A percentile compares a stretch with the other conserved stretches of the same genome.
Evolutionary conservation across 2,329 filamentous ascomycete genomes (phyloP).

Genomic region (Paramyrothecium roridum): DNA sequence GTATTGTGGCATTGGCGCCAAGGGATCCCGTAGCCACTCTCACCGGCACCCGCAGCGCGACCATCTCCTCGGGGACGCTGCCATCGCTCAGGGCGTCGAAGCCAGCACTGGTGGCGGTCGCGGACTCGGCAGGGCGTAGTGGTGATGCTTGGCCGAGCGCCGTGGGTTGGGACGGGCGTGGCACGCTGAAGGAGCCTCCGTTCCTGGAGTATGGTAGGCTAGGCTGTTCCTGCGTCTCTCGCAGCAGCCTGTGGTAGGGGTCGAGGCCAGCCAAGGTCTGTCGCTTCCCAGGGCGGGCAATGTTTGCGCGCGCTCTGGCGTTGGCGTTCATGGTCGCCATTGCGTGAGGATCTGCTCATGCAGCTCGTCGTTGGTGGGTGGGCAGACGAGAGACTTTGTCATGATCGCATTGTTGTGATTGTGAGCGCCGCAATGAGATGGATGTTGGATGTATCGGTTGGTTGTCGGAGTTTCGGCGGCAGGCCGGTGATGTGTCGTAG

Average conservation of each 20-base stretch:
- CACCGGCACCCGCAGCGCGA: not conserved
- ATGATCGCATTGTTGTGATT: not conserved
- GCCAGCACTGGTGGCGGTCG: not conserved
- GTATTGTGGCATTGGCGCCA: not conserved
- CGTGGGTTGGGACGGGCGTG: constrained; percentile 6
- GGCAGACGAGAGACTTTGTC: not conserved
- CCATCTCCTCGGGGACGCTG: not conserved
- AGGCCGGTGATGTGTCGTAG: too few relatives aligned
- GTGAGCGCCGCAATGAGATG: too few relatives aligned
- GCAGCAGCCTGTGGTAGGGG: constrained; percentile 21
- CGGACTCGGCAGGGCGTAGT: constrained; percentile 1
- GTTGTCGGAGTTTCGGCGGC: too few relatives aligned
- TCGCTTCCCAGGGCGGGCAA: constrained; percentile 13
- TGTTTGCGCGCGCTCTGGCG: constrained; percentile 11
- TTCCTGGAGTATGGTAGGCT: constrained; percentile 8
- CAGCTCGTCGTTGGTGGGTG: not conserved
- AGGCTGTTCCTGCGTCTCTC: constrained; percentile 15
- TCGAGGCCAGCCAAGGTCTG: constrained; percentile 14
- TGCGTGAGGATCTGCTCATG: not conserved
- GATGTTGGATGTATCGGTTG: too few relatives aligned
- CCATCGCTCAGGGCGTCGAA: constrained; percentile 19
- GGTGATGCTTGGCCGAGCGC: not conserved
- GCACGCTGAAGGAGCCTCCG: constrained; percentile 17
- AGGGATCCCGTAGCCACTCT: not conserved
- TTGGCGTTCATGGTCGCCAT: constrained; percentile 15